Evolutionary conservation across 176 grass and related monocot species (phyloP).

Genomic region (Typha latifolia): DNA sequence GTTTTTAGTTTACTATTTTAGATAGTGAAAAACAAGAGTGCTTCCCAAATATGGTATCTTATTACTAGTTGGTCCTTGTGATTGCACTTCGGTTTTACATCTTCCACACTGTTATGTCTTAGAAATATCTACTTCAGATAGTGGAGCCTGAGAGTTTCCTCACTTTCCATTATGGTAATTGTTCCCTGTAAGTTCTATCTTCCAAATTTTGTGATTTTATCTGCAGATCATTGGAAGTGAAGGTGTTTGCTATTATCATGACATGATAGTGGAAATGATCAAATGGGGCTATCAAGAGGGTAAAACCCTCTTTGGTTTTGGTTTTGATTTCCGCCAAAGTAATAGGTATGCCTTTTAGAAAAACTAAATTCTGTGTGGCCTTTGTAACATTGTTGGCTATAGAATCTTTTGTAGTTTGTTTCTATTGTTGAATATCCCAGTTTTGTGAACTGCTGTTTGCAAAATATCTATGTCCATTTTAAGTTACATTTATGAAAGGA

Average conservation of each 20-base stretch:
- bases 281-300: conserved; percentile 96
- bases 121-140: not conserved
- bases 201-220: conserved; percentile 10
- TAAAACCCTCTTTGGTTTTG: conserved; percentile 96
- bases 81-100: no score
- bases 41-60: no score
- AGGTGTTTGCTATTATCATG: conserved; percentile 93
- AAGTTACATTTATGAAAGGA: no score
- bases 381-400: not conserved
- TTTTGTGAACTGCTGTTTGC: no score
- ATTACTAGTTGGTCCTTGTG: no score
- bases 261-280: conserved; percentile 97
- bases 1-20: no score
- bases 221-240: conserved; percentile 67
- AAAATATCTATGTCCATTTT: no score
- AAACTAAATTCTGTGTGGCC: not conserved
- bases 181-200: conserved; percentile 8
- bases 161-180: not conserved
- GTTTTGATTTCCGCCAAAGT: conserved; percentile 98
- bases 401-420: no score
- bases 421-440: no score
- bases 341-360: conserved; percentile 41
- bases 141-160: not conserved
- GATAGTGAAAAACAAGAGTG: no score
- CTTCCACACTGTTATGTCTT: not conserved